Percentiles rank a stretch among this genome's conserved stretches.
phyloP scores from a whole-genome alignment of 176 grass and related monocot genomes.

The Oryza australiensis region DNA sequence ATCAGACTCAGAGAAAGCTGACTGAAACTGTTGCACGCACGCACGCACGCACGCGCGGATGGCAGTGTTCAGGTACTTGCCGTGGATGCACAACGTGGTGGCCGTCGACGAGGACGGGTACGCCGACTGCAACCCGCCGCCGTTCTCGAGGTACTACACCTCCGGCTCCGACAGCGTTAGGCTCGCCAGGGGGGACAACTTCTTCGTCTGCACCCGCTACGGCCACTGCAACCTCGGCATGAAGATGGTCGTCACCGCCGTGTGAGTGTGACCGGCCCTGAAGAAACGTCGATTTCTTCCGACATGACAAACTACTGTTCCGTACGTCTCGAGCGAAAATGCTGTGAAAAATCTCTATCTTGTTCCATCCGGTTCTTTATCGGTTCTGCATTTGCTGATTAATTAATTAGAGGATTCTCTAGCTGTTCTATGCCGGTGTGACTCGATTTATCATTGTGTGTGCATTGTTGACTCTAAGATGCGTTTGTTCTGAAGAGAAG shows the following conservation, averaged over 20 bases:
- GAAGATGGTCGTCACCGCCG: conserved; percentile 48
- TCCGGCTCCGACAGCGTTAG: conserved; percentile 44
- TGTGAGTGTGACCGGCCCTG: too few relatives aligned
- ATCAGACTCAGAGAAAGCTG: neutral
- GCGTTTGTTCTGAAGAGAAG: neutral
- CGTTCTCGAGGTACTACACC: conserved; percentile 33
- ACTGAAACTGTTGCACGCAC: neutral
- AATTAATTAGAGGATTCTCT: neutral
- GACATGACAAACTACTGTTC: neutral
- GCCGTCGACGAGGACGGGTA: conserved; percentile 43
- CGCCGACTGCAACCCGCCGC: conserved; percentile 41
- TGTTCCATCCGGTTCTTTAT: neutral
- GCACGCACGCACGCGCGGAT: too few relatives aligned
- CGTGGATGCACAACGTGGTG: conserved; percentile 64
- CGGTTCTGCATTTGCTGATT: neutral
- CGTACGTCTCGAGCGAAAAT: neutral
- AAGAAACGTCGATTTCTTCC: neutral
- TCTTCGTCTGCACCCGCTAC: conserved; percentile 50
- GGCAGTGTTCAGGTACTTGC: conserved; percentile 64
- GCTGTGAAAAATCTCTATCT: neutral
- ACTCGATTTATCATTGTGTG: neutral
- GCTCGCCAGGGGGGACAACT: conserved; percentile 48
- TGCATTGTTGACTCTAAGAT: neutral
- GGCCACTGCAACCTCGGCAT: conserved; percentile 54
- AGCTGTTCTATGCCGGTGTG: neutral